Percentiles rank a stretch among this genome's conserved stretches.
phyloP scores from a whole-genome alignment of 441 rosid species.

The Kokia cookei region DNA sequence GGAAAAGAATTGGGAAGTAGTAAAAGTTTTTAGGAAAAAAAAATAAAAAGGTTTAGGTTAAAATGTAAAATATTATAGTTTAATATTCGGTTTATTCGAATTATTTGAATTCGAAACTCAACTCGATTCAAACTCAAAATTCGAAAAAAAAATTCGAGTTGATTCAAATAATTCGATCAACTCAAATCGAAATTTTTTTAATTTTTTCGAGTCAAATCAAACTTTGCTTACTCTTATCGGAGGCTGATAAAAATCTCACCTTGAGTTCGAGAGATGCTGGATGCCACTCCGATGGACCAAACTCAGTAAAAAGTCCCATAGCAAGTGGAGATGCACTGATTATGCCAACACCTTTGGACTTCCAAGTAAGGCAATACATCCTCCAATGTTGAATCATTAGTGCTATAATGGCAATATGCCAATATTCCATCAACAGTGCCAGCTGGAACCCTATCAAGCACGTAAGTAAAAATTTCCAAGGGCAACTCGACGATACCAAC shows the following conservation, averaged over 20 bases:
- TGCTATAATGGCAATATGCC: conserved; percentile 58
- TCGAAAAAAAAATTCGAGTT: too few relatives aligned
- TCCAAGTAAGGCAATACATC: conserved; percentile 80
- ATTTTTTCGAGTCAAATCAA: too few relatives aligned
- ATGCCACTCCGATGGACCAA: conserved; percentile 94
- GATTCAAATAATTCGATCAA: too few relatives aligned
- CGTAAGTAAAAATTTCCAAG: conserved; percentile 51
- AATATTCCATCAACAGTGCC: conserved; percentile 24
- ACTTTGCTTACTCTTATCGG: too few relatives aligned
- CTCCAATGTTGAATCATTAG: conserved; percentile 64
- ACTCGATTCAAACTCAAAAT: too few relatives aligned
- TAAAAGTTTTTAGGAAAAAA: too few relatives aligned
- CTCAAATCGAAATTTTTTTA: too few relatives aligned
- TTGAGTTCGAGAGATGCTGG: conserved; percentile 82
- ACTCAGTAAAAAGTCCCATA: conserved; percentile 89
- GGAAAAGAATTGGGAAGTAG: too few relatives aligned
- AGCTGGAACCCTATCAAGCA: conserved; percentile 78
- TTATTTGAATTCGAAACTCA: too few relatives aligned
- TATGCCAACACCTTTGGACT: conserved; percentile 73
- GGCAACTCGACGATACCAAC: conserved; percentile 79
- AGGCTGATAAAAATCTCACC: conserved; percentile 22
- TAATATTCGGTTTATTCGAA: too few relatives aligned
- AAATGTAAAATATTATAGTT: too few relatives aligned
- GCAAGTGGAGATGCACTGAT: conserved; percentile 87
- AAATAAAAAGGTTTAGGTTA: too few relatives aligned